Percentiles rank a stretch among this genome's conserved stretches.
These are phyloP conservation scores for Cadophora gregata DNA, from an alignment of 2,329 filamentous ascomycete species.

Conservation along the genomic window DNA sequence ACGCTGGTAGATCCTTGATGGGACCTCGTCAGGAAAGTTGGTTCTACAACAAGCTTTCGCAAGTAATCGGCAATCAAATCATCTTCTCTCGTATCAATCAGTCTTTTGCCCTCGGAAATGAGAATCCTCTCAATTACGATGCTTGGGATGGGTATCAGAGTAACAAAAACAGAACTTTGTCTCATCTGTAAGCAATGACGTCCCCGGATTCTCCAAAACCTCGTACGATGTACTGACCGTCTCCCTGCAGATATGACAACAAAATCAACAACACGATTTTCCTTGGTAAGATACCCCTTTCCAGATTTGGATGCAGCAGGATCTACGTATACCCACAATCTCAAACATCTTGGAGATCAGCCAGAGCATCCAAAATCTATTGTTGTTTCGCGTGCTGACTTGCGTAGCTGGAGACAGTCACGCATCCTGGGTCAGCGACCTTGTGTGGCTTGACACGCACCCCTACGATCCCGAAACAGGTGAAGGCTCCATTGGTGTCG, in stretches of 20 bases:
- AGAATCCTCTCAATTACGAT: constrained; percentile 59
- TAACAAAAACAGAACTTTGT: constrained; percentile 73
- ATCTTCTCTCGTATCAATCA: constrained; percentile 64
- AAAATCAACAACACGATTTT: constrained; percentile 76
- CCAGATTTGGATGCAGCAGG: not conserved
- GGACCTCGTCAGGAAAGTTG: constrained; percentile 75
- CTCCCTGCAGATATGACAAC: constrained; percentile 54
- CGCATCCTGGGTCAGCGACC: constrained; percentile 66
- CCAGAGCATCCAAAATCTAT: not conserved
- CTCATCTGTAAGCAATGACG: constrained; percentile 60
- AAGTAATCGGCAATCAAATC: constrained; percentile 74
- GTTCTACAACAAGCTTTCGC: constrained; percentile 70
- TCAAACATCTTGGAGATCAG: no score
- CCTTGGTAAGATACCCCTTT: constrained; percentile 32
- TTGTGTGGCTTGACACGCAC: constrained; percentile 62
- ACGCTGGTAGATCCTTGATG: constrained; percentile 73
- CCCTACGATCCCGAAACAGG: constrained; percentile 60
- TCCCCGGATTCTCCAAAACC: no score
- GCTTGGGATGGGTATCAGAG: constrained; percentile 47
- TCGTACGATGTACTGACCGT: not conserved
- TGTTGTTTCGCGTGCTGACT: not conserved
- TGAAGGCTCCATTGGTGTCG: constrained; percentile 62
- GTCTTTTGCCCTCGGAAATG: constrained; percentile 40
- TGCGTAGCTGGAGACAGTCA: constrained; percentile 70
- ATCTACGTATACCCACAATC: not conserved